Evolutionary conservation across 106 monocot genomes (phyloP).

Genomic region (Cymbidium sinense): DNA sequence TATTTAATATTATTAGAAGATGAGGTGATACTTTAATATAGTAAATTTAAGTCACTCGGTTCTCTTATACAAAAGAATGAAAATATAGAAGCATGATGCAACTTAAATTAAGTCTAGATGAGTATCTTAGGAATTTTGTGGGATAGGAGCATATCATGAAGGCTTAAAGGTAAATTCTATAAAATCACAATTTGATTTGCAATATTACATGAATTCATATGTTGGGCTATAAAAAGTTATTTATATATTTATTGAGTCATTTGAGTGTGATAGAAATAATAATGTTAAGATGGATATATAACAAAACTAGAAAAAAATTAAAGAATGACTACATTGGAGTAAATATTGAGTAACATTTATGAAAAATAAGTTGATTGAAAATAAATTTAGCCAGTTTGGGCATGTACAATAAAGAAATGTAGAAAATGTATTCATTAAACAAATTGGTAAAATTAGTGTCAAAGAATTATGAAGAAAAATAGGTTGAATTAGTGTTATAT

Average conservation of each 20-base stretch:
- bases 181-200: background rate
- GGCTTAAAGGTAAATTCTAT: background rate
- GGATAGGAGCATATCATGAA: background rate
- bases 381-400: background rate
- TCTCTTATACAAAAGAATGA: background rate
- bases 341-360: background rate
- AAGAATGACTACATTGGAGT: background rate
- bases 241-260: background rate
- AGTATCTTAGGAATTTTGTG: background rate
- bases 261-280: background rate
- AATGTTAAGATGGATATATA: background rate
- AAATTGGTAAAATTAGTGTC: background rate
- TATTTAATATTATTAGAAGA: background rate
- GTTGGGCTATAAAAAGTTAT: background rate
- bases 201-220: background rate
- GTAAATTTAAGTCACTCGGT: background rate
- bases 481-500: too few relatives aligned
- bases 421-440: too few relatives aligned
- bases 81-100: background rate
- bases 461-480: background rate
- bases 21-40: background rate
- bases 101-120: background rate
- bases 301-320: background rate
- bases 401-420: too few relatives aligned
- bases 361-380: background rate